These are phyloP conservation scores for Pneumocystis carinii DNA, from an alignment of 1,139 yeast species.

Conservation along the genomic window DNA sequence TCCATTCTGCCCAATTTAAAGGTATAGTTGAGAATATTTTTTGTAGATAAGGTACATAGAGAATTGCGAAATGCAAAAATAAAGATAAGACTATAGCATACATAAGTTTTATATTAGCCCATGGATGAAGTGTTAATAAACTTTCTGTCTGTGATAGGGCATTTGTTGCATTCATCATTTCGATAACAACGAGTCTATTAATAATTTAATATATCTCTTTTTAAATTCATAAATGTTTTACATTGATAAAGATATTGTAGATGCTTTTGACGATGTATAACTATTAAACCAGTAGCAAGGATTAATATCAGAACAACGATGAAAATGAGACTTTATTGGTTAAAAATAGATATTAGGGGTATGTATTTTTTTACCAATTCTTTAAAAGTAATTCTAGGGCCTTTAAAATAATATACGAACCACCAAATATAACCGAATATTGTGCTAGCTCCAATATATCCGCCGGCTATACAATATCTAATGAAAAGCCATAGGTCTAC, in stretches of 20 bases:
- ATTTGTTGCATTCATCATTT: conserved; percentile 31
- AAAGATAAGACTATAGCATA: conserved; percentile 26
- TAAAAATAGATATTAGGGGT: neutral
- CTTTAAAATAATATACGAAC: conserved; percentile 24
- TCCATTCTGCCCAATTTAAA: conserved; percentile 25
- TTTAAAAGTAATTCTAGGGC: conserved; percentile 25
- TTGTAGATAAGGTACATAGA: conserved; percentile 26
- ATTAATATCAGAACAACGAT: conserved; percentile 23
- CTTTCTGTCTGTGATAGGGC: conserved; percentile 29
- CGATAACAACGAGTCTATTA: conserved; percentile 25
- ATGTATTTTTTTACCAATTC: conserved; percentile 17
- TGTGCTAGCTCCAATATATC: conserved; percentile 29
- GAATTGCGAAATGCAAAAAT: conserved; percentile 23
- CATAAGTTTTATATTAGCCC: conserved; percentile 27
- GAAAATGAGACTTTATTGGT: conserved; percentile 22
- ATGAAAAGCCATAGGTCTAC: conserved; percentile 28
- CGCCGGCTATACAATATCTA: conserved; percentile 28
- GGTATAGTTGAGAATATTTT: conserved; percentile 25
- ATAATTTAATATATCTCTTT: neutral
- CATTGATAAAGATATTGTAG: conserved; percentile 29
- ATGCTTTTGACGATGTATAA: conserved; percentile 21
- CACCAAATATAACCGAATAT: conserved; percentile 32
- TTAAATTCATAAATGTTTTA: neutral
- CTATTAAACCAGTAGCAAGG: conserved; percentile 25
- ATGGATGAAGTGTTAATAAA: conserved; percentile 26